These are phyloP conservation scores for Volutella citrinella DNA, from an alignment of 2,329 filamentous ascomycete species.

Conservation along the genomic window DNA sequence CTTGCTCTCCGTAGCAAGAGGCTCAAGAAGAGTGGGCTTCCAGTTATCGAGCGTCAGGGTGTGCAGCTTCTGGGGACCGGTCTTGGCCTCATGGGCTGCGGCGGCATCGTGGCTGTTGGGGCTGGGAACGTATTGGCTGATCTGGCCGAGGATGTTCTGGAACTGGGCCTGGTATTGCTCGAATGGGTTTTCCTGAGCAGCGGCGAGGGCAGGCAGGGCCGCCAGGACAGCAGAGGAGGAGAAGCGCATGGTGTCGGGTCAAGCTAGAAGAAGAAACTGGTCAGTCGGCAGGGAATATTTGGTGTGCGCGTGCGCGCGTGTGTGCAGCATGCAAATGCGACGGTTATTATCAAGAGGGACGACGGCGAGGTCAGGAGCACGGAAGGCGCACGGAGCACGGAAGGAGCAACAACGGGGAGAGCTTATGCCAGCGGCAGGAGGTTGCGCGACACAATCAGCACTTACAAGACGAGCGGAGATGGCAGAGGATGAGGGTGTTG, in stretches of 20 bases:
- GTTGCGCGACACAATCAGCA: too few species aligned
- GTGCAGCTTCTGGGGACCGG: conserved; percentile 42
- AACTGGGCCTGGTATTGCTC: conserved; percentile 62
- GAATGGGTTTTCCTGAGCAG: conserved; percentile 49
- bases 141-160: conserved; percentile 61
- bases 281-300: too few species aligned
- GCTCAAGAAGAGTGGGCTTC: conserved; percentile 63
- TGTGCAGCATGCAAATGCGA: too few species aligned
- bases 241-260: conserved; percentile 62
- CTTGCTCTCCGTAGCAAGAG: conserved; percentile 56
- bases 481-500: conserved; percentile 3
- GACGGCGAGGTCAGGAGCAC: too few species aligned
- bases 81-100: conserved; percentile 40
- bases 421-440: too few species aligned
- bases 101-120: conserved; percentile 40
- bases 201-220: conserved; percentile 54
- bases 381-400: too few species aligned
- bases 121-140: conserved; percentile 50
- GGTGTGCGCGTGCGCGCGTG: too few species aligned
- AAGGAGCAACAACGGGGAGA: too few species aligned
- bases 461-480: conserved; percentile 6
- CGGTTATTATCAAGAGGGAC: too few species aligned
- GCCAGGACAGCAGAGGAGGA: conserved; percentile 47
- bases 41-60: conserved; percentile 66
- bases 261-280: too few species aligned